A percentile compares a stretch with the other conserved stretches of the same genome.
Evolutionary conservation across 2,329 filamentous ascomycete species (phyloP).

Genomic region (Xylaria sp.): DNA sequence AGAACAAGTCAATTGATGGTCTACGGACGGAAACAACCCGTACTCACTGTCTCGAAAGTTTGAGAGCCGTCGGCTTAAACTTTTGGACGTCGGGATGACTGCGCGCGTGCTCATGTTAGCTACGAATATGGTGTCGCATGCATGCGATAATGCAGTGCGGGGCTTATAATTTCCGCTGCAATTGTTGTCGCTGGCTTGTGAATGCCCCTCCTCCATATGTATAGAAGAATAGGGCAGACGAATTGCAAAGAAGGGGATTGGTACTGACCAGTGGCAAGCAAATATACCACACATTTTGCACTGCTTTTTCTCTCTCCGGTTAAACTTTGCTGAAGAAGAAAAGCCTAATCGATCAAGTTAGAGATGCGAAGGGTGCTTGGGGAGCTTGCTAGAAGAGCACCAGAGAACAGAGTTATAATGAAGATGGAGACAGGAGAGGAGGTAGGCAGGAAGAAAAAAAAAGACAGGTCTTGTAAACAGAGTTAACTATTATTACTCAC

Average conservation of each 20-base stretch:
- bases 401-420: neutral
- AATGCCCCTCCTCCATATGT: slow-evolving; percentile 51
- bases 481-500: slow-evolving; percentile 6
- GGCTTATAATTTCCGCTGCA: slow-evolving; percentile 47
- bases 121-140: slow-evolving; percentile 28
- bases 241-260: slow-evolving; percentile 29
- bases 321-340: neutral
- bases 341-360: neutral
- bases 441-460: neutral
- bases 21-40: slow-evolving; percentile 14
- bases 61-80: slow-evolving; percentile 94
- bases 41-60: slow-evolving; percentile 91
- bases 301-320: neutral
- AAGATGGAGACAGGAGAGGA: slow-evolving; percentile 4
- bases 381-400: neutral
- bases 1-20: slow-evolving; percentile 55
- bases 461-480: neutral
- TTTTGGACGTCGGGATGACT: slow-evolving; percentile 93
- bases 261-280: slow-evolving; percentile 85
- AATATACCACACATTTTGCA: slow-evolving; percentile 94
- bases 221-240: neutral
- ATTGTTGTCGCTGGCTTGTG: slow-evolving; percentile 43
- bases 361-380: neutral
- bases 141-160: slow-evolving; percentile 37
- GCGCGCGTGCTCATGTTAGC: slow-evolving; percentile 39